Conservation (phyloP, 345 rosid species). For the Noccaea bulbosa region DNA sequence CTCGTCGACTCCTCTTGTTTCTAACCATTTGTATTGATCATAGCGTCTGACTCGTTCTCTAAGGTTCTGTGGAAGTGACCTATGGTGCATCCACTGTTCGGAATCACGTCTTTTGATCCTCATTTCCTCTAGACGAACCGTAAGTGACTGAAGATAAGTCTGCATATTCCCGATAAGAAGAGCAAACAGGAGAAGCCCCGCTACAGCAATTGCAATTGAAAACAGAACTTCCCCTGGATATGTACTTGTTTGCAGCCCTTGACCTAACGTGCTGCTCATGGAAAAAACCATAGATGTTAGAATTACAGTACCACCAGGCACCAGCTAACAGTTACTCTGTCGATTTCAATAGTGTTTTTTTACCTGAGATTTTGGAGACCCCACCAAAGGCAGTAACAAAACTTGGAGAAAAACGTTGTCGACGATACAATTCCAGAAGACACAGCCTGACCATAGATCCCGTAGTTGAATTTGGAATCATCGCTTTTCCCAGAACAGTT, state of each 20-base stretch:
- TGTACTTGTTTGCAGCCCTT: conserved; percentile 86
- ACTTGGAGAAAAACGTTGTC: conserved; percentile 56
- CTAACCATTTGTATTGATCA: conserved; percentile 59
- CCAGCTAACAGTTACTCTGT: background rate
- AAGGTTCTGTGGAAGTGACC: conserved; percentile 66
- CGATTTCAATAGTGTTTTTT: background rate
- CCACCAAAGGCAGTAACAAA: conserved; percentile 91
- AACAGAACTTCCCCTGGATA: conserved; percentile 73
- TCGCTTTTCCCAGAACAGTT: conserved; percentile 49
- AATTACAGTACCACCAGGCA: background rate
- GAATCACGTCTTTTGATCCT: conserved; percentile 68
- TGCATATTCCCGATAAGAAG: conserved; percentile 88
- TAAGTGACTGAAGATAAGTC: conserved; percentile 83
- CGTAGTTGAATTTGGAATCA: conserved; percentile 56
- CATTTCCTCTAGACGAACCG: conserved; percentile 89
- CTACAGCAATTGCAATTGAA: conserved; percentile 72
- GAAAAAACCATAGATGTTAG: background rate
- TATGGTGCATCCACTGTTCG: conserved; percentile 87
- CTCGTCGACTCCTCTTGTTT: conserved; percentile 55
- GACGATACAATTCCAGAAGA: conserved; percentile 60
- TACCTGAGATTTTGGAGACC: conserved; percentile 92
- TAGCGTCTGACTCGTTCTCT: conserved; percentile 55
- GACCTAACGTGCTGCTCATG: conserved; percentile 74
- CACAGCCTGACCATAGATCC: conserved; percentile 77
- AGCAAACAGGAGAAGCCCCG: conserved; percentile 78